A percentile compares a stretch with the other conserved stretches of the same genome.
Conservation (phyloP, 495 filamentous ascomycete genomes). For the Cercophora newfieldiana region DNA sequence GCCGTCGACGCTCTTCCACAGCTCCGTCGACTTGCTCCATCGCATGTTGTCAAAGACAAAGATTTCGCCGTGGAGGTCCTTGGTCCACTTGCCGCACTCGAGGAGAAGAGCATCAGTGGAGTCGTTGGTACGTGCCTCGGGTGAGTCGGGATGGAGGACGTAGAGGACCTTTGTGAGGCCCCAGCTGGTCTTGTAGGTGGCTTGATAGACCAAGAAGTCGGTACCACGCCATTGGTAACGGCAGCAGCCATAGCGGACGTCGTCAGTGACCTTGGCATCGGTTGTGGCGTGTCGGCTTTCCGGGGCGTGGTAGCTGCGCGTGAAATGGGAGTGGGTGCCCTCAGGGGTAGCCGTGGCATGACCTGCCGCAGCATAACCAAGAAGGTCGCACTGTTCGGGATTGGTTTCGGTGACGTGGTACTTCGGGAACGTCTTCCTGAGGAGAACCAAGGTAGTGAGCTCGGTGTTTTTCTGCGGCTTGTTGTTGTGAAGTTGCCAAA, state of each 20-base stretch:
- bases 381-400: not conserved
- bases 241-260: not conserved
- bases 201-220: not conserved
- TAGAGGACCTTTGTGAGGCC: not conserved
- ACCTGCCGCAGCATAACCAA: not conserved
- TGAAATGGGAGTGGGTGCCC: not conserved
- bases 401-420: not conserved
- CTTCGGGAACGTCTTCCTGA: not conserved
- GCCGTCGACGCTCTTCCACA: conserved; percentile 55
- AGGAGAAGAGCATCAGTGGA: conserved; percentile 50
- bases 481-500: not conserved
- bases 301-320: not conserved
- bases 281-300: not conserved
- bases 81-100: conserved; percentile 41
- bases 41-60: conserved; percentile 55
- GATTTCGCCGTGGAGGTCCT: conserved; percentile 55
- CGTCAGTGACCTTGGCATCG: not conserved
- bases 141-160: not conserved
- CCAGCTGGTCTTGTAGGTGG: not conserved
- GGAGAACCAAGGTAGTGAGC: not conserved
- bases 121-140: not conserved
- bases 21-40: conserved; percentile 55
- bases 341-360: not conserved
- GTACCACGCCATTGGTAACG: not conserved
- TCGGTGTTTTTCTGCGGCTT: not conserved